Evolutionary conservation across 371 early-diverging fungal species (phyloP).

Genomic region (Lichtheimia ramosa): DNA sequence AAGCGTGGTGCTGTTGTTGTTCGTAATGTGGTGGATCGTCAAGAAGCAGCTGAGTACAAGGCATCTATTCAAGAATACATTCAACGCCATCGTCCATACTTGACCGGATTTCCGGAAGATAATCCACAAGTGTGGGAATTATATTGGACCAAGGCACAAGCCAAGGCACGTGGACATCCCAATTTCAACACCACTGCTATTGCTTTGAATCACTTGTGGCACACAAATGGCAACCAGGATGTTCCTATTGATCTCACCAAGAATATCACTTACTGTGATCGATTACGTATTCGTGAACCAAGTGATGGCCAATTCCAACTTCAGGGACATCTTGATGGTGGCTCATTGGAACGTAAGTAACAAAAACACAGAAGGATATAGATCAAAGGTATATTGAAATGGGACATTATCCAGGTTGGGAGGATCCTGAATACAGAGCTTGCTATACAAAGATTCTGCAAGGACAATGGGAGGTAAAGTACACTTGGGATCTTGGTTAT

Average conservation of each 20-base stretch:
- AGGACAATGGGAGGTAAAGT: constrained; percentile 23
- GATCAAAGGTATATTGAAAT: too few species aligned
- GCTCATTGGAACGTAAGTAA: constrained; percentile 32
- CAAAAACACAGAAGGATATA: too few species aligned
- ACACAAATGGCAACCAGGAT: constrained; percentile 16
- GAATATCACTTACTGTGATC: constrained; percentile 40
- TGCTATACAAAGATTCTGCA: constrained; percentile 26
- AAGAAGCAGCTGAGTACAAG: constrained; percentile 33
- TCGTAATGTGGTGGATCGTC: constrained; percentile 26
- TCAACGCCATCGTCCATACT: constrained; percentile 18
- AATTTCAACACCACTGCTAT: constrained; percentile 24
- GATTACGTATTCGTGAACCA: constrained; percentile 35
- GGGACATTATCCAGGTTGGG: constrained; percentile 19
- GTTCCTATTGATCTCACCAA: constrained; percentile 31
- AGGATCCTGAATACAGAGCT: constrained; percentile 29
- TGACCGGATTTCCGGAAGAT: constrained; percentile 31
- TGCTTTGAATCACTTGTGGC: constrained; percentile 39
- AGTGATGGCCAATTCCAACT: constrained; percentile 31
- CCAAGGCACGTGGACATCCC: constrained; percentile 28
- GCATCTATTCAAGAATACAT: constrained; percentile 29
- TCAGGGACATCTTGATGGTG: constrained; percentile 41
- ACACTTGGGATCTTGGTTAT: background rate
- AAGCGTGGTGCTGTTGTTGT: constrained; percentile 38
- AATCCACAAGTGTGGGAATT: constrained; percentile 44
- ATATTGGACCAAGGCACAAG: constrained; percentile 37